These are phyloP conservation scores for Cicer yamashitae DNA, from an alignment of 306 rosid species.

Conservation along the genomic window DNA sequence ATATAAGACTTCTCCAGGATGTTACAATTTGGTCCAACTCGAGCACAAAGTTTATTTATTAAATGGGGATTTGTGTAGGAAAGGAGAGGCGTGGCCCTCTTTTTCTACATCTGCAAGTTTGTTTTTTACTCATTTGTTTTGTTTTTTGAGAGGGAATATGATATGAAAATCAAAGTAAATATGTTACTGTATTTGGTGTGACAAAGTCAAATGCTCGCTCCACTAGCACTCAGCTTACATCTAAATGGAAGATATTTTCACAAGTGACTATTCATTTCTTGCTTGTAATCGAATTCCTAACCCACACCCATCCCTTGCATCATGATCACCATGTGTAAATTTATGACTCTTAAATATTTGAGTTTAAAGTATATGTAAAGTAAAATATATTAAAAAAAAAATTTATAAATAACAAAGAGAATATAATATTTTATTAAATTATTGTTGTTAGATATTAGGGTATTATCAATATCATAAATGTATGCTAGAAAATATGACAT, in stretches of 20 bases:
- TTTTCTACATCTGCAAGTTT: background rate
- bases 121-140: background rate
- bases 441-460: no score
- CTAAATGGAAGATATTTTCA: slow-evolving; percentile 55
- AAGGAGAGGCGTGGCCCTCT: slow-evolving; percentile 30
- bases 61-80: slow-evolving; percentile 2
- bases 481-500: no score
- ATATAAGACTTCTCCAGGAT: no score
- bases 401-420: no score
- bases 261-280: slow-evolving; percentile 54
- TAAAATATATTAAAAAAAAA: no score
- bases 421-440: no score
- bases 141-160: slow-evolving; percentile 5
- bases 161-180: slow-evolving; percentile 20
- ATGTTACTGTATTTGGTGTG: slow-evolving; percentile 59
- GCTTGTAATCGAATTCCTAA: slow-evolving; percentile 49
- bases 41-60: background rate
- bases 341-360: slow-evolving; percentile 42
- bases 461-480: no score
- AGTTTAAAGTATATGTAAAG: no score
- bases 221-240: slow-evolving; percentile 59
- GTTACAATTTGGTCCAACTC: no score
- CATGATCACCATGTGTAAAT: slow-evolving; percentile 48
- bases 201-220: slow-evolving; percentile 64
- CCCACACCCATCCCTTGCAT: slow-evolving; percentile 49